A percentile compares a stretch with the other conserved stretches of the same genome.
phyloP scores from a whole-genome alignment of 345 rosid genomes.

The Aethionema arabicum region DNA sequence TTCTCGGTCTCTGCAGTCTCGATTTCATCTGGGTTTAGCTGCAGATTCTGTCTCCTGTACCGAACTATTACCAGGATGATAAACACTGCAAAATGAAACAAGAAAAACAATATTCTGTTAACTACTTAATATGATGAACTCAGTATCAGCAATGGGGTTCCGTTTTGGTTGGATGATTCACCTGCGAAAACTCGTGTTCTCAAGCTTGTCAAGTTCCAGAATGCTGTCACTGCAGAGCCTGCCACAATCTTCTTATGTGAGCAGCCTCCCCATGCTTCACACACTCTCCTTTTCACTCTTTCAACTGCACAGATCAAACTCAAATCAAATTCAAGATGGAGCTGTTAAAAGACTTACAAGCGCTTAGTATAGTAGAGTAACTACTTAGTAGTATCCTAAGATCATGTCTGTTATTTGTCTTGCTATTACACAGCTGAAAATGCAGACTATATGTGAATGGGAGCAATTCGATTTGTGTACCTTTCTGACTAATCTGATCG shows the following conservation, averaged over 20 bases:
- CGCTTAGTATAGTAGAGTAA: not conserved
- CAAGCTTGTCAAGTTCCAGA: slow-evolving; percentile 80
- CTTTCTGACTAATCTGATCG: slow-evolving; percentile 59
- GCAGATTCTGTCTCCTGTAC: slow-evolving; percentile 52
- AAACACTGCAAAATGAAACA: slow-evolving; percentile 58
- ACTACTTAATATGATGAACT: no score
- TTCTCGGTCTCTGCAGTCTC: slow-evolving; percentile 32
- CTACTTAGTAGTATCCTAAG: no score
- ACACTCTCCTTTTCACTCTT: slow-evolving; percentile 40
- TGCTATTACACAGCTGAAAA: slow-evolving; percentile 5
- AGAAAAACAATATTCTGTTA: slow-evolving; percentile 13
- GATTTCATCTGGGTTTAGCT: slow-evolving; percentile 37
- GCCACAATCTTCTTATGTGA: slow-evolving; percentile 86
- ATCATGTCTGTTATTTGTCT: not conserved
- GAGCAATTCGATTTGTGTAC: slow-evolving; percentile 32
- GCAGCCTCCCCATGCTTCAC: slow-evolving; percentile 72
- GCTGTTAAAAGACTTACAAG: not conserved
- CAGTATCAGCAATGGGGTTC: no score
- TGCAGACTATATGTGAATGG: slow-evolving; percentile 14
- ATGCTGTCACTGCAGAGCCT: slow-evolving; percentile 69
- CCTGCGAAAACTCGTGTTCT: slow-evolving; percentile 78
- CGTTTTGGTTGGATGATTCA: slow-evolving; percentile 19
- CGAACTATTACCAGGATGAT: slow-evolving; percentile 68
- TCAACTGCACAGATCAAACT: slow-evolving; percentile 49
- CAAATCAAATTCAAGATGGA: slow-evolving; percentile 14